Base-by-base conservation (phyloP, 116 monocot species). In the Papilionanthe hybrid region DNA sequence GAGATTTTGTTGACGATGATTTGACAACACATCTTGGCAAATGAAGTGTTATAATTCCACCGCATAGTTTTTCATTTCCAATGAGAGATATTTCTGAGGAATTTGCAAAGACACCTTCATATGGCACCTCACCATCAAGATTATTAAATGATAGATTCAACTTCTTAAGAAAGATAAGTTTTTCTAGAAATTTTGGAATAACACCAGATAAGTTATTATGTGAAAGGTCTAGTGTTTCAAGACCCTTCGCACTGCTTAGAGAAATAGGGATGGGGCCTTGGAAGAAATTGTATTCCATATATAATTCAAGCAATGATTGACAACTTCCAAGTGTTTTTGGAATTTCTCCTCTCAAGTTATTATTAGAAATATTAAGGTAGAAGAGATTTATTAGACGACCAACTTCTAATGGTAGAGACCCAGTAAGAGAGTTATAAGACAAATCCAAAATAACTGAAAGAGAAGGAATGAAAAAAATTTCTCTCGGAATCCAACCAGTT, bases 131-230 rank as follows among this genome's bases (percentile, higher is more conserved):
- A 10, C 90, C 90, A 9, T 84, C 81, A 12, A 93, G 74, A 32
- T 86, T 9, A 57, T 93, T 90, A 60, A 82, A 88, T 1, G 88
- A 88, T 1, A 92, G 65, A 58, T 90, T 86, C 17, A 91, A 28
- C 29, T 65, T 10, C 3, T 58, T 23, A 0, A 90, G 72, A 11
- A 67, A 29, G 6, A 23, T 25, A 20, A 67, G 29, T 42, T 50
- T 56, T 12, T 47, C 69, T 0, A 90, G 47, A 41, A 44, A 83
- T 5, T 17, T 11, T 5, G 92, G 90, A 28, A 93, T 88, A 0
- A 1, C 9, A 8, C 67, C 27, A 1, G 67, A 67, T 11, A 67
- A 67, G 9, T 67, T 67, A 29, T 67, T 67, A 10, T 30, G 27
- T 67, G 67, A 67, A 28, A 67, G 67, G 27, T 67, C 67, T 29